phyloP scores from a whole-genome alignment of 495 filamentous ascomycete species.

The Parachaetomium inaequale region DNA sequence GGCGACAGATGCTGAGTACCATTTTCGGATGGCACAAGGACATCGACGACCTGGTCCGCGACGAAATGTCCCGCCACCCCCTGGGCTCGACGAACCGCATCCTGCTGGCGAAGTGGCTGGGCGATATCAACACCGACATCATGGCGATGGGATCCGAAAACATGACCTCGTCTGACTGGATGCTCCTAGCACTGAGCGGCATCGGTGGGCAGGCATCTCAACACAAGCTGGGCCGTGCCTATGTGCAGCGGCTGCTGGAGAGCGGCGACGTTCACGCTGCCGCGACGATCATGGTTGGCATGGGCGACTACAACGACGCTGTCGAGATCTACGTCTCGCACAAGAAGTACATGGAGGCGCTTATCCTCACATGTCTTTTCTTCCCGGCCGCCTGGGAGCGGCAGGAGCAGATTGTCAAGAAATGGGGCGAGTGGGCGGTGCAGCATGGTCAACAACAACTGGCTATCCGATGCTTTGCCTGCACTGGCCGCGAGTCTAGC shows the following conservation, averaged over 20 bases:
- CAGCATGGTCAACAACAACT: constrained; percentile 82
- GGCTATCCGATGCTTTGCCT: constrained; percentile 88
- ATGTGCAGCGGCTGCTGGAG: constrained; percentile 86
- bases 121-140: constrained; percentile 75
- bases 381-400: constrained; percentile 82
- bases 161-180: constrained; percentile 90
- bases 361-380: constrained; percentile 72
- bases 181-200: constrained; percentile 87
- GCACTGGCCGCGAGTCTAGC: constrained; percentile 66
- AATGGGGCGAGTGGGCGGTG: constrained; percentile 93
- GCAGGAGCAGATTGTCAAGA: constrained; percentile 78
- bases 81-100: constrained; percentile 70
- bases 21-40: constrained; percentile 96
- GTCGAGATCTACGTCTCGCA: constrained; percentile 95
- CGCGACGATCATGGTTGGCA: constrained; percentile 82
- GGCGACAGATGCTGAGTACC: constrained; percentile 85
- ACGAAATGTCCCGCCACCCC: constrained; percentile 77
- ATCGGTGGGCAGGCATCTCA: constrained; percentile 77
- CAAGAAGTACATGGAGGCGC: constrained; percentile 85
- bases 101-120: constrained; percentile 85
- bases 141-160: constrained; percentile 77
- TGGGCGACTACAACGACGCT: constrained; percentile 91
- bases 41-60: constrained; percentile 74
- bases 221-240: constrained; percentile 85
- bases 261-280: constrained; percentile 89